Conservation (phyloP, 2,329 filamentous ascomycete species). For the Colletotrichum liaoningense region DNA sequence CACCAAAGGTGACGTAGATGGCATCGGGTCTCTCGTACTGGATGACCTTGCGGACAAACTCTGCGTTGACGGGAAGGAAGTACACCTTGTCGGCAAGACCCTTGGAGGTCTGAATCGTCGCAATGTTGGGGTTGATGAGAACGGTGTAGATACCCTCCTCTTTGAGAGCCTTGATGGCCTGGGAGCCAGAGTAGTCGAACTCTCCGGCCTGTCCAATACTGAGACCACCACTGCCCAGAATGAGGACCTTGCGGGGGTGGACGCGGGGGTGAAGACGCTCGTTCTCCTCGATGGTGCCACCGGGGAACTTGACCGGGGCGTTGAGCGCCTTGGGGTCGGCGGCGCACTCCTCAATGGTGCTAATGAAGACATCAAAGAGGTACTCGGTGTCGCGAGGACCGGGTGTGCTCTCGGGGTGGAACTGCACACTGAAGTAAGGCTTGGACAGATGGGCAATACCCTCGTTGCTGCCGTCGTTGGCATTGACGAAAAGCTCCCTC, state of each 20-base stretch:
- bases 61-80: conserved; percentile 95
- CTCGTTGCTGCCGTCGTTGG: conserved; percentile 98
- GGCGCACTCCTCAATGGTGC: conserved; percentile 80
- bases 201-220: conserved; percentile 98
- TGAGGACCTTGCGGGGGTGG: conserved; percentile 91
- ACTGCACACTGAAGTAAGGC: conserved; percentile 99
- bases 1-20: conserved; percentile 98
- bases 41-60: conserved; percentile 98
- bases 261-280: conserved; percentile 81
- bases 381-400: conserved; percentile 96
- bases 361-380: conserved; percentile 96
- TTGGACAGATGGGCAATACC: conserved; percentile 88
- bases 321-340: conserved; percentile 74
- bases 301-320: conserved; percentile 86
- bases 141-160: conserved; percentile 98
- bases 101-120: conserved; percentile 98
- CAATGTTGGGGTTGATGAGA: conserved; percentile 98
- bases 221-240: conserved; percentile 93
- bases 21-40: conserved; percentile 93
- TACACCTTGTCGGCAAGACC: conserved; percentile 98
- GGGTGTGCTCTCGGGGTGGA: conserved; percentile 97
- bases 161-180: conserved; percentile 98
- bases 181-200: conserved; percentile 98
- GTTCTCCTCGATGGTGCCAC: conserved; percentile 84
- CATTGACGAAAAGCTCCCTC: conserved; percentile 96